phyloP scores from a whole-genome alignment of 495 filamentous ascomycete genomes.

The Xylaria longipes region DNA sequence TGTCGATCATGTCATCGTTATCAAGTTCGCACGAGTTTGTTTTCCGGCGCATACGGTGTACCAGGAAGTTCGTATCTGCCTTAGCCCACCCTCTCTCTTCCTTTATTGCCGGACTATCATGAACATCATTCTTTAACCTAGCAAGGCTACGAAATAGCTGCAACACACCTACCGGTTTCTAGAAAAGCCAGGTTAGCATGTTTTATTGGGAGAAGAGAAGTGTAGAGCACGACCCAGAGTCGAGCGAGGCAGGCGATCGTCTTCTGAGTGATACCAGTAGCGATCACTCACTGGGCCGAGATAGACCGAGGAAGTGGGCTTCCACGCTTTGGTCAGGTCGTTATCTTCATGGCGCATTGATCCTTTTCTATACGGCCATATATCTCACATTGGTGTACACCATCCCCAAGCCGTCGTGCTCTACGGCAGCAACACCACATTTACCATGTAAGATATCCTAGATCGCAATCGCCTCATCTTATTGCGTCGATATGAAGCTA shows the following conservation, averaged over 20 bases:
- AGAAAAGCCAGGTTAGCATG: neutral
- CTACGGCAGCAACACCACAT: neutral
- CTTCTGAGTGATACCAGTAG: neutral
- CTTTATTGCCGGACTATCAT: neutral
- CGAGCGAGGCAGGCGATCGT: neutral
- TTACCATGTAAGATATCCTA: neutral
- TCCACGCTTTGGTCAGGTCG: neutral
- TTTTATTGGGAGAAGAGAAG: neutral
- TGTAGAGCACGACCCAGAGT: neutral
- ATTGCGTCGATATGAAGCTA: neutral
- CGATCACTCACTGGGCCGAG: neutral
- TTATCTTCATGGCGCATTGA: neutral
- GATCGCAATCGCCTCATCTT: neutral
- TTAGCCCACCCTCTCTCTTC: neutral
- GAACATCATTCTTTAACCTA: neutral
- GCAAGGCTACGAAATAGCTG: neutral
- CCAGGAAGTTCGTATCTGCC: neutral
- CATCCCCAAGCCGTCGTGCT: neutral
- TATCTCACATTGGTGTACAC: neutral
- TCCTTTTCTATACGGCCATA: neutral
- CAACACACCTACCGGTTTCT: neutral
- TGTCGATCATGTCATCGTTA: neutral
- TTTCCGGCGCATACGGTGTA: neutral
- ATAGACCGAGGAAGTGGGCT: neutral
- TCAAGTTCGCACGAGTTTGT: neutral